Evolutionary conservation across 164 flowering plant species (phyloP), one percentile per base, ranked within the genome.

Genomic region (Stephania cephalantha): DNA sequence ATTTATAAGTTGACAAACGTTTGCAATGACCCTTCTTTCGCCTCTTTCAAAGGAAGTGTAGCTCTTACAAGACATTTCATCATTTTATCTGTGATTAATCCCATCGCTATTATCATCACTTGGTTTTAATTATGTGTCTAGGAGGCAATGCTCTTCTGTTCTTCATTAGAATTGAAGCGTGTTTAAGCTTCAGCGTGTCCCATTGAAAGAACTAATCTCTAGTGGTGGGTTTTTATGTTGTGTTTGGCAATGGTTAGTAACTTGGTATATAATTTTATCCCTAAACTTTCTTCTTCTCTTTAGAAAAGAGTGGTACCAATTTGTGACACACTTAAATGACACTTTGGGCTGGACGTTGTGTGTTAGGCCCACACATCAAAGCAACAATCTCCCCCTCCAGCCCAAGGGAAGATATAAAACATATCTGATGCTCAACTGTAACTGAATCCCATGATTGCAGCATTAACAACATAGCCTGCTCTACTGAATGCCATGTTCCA

Each of bases 101-200:
- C 42, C 42, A 35, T 35, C 42, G n/a, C 65, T 20, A 61, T 61
- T 61, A 25, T 48, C 68, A 45, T 25, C 18, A 50, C 35, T 7
- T 8, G 5, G 66, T 61, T 18, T 61, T 61, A 7, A 61, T 58
- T 17, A 20, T 7, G 22, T 18, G 66, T 58, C 65, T n/a, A 58
- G 66, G 9, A 20, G 29, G 7, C 25, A 9, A 18, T 18, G 68
- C 15, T 7, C 53, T 61, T 13, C 52, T 42, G 66, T 66, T 20
- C 46, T 29, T 29, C 73, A 64, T 64, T 31, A 63, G 78, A 20
- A 17, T 20, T 48, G 29, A 9, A 45, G 67, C 72, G 31, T 69
- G 67, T 18, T 35, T 50, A 52, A 45, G 35, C 17, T 44, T 25
- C 52, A 50, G 45, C 12, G 45, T 55, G 68, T 70, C 72, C 68